Base-by-base conservation (phyloP, 257 asterid genomes). In the Scutellaria galericulata region DNA sequence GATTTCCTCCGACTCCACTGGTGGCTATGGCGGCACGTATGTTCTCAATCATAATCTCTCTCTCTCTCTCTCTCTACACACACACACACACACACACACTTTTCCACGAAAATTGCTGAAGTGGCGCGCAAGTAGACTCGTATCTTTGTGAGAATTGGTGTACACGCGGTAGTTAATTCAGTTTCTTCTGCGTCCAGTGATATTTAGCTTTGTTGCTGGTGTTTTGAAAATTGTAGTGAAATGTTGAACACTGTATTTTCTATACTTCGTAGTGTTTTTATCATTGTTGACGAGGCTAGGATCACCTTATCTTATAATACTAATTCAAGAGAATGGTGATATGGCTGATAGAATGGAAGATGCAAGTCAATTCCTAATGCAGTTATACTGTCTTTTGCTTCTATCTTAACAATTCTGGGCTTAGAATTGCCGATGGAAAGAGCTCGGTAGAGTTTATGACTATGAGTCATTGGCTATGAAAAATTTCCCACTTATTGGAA, bases 1-100 rank as follows among this genome's bases (percentile, higher is more conserved):
- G 42, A 86, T 94, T 71, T 94, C 98, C 10, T 94, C 97, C 11
- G 98, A 94, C 24, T 57, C 91, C 46, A 48, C 95, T 11, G 98
- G 98, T 31, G 98, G 98, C 73, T 84, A 88, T 52, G 98, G 98
- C 42, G 98, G 98, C 88, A 94, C 98, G 98, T 94, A 83, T 57
- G 92, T 72, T 75, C 3, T 75, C 9, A 31, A 37, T 59, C 12
- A 54, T 59, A 2, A 20, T 39, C 8, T 22, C 64, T 46, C 40
- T 71, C 18, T 24, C n/a, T 2, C n/a, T 7, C 40, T 14, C 66
- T 39, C 31, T 72, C n/a, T 3, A 0, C 0, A 18, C 18, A 18
- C 18, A 18, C 18, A 18, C 18, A 18, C 18, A 18, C 18, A 18
- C 18, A 18, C 18, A 0, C 64, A 7, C 2, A 1, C 7, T 5